Evolutionary conservation across 2,329 filamentous ascomycete genomes (phyloP), one percentile per base, ranked within the genome.

Genomic region (Aspergillus transmontanensis): DNA sequence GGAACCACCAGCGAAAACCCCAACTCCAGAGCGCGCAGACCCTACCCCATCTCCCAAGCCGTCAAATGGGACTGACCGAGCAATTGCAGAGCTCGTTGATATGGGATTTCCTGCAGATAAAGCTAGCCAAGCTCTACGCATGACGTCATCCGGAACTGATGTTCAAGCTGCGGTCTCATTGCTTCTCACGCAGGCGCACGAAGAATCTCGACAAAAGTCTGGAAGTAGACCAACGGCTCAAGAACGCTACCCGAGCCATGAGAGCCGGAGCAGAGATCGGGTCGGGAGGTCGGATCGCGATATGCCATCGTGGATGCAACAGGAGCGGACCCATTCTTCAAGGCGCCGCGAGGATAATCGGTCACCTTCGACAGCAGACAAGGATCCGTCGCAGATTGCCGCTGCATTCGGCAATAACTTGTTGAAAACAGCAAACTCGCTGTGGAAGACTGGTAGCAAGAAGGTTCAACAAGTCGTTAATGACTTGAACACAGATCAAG

Each of bases 381-480:
- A 84, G 59, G 94, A 97, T 70, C 84, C 96, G 61, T 84, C 92
- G 19, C 93, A 94, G 72, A 86, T 90, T 50, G 94, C 94, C 2
- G 88, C 92, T 6, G 90, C 94, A 39, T 84, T 98, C 73, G 92
- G 95, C 0, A 92, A 82, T 51, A 96, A 86, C 65, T 79, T 99
- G 14, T 89, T 98, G 77, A 99, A 99, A 76, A 95, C 94, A 3
- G 95, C 95, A 2, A 96, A 96, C 69, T 94, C 92, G 0, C 80
- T 98, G 0, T 99, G 95, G 95, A 99, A 97, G 75, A 92, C 91
- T 3, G 89, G 94, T 0, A 92, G 94, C 73, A 99, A 97, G 79
- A 94, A 92, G 75, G 87, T 98, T 62, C 93, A 96, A 72, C 93
- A 95, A 77, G 94, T 93, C 5, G 91, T 98, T 39, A 89, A 93